Evolutionary conservation across 2,329 filamentous ascomycete species (phyloP), one percentile per base, ranked within the genome.

Genomic region (Pseudocercospora musae): DNA sequence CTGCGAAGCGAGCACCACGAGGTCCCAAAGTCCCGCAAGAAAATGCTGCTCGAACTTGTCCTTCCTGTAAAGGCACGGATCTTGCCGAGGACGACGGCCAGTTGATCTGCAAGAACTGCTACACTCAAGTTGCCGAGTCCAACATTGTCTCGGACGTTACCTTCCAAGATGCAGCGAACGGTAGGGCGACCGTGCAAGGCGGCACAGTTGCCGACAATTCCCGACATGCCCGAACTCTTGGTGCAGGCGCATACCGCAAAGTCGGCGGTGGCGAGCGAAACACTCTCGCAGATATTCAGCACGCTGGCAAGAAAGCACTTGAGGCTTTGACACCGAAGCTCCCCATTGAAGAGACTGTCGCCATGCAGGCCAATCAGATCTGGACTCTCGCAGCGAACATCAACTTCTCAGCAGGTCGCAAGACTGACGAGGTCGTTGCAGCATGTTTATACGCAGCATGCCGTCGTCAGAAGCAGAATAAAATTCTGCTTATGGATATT

Each of bases 401-500:
- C 69, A 87, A 72, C 84, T 90, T 79, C 74, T 88, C 92, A 27
- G 90, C 95, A 76, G 95, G 95, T 68, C 90, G 95, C 62, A 89
- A 89, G 18, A 89, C 92, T 54, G 87, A 89, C 65, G 91, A 90
- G 58, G 93, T 98, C 9, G 90, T 91, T 27, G 92, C 92, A n/a
- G 90, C 96, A 27, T 94, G 91, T 73, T 82, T 99, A 29, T 99
- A 98, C 70, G 89, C 91, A 59, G 92, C 92, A 13, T 96, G 92
- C 73, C 87, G 95, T 64, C 86, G 89, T 58, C 87, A 91, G 65
- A 85, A 86, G 48, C 87, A 88, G 23, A 96, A 95, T 73, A 90
- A 89, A 46, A 84, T 95, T 68, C 93, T 99, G 89, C 84, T 99
- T 48, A 98, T 99, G 75, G 95, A 99, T 74, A 87, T 99, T 73